Evolutionary conservation across 805 yeast genomes (phyloP), one percentile per base, ranked within the genome.

Genomic region (Diddensiella caesifluorescens): DNA sequence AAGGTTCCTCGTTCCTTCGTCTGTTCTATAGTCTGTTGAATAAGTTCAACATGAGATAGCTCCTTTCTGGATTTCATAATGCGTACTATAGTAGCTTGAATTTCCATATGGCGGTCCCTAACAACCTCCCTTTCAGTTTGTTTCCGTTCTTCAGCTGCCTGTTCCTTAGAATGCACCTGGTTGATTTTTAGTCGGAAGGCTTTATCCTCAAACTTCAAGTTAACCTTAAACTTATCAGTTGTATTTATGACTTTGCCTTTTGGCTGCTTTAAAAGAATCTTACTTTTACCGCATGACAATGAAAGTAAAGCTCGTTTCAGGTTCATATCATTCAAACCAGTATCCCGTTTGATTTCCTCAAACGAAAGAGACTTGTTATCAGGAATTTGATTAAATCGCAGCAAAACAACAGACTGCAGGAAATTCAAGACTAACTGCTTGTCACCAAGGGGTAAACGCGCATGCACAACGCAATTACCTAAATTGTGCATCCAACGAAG

Each of bases 31-130:
- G 52, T 51, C 46, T 54, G 49, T 35, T 44, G 48, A 4, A 60
- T 49, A 2, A 61, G 50, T 16, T 60, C 62, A 5, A 38, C 46
- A 34, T 61, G 64, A 13, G 38, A 38, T 26, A 59, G 30, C 18
- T 39, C 38, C 40, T 51, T 46, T 5, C 50, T 38, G 7, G 58
- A 42, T 49, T 61, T 61, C 62, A 61, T 56, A 31, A 60, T 50
- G 3, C 65, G 49, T n/a, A 56, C 46, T 7, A 60, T 47, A 1
- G 60, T 54, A 6, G 64, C 65, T 41, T 57, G 63, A 22, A 58
- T 51, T 44, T 61, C 65, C 49, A 49, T 53, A 28, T 49, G 52
- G 4, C 65, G 52, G 36, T 61, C 65, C 1, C 56, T 51, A 13
- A 35, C 38, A 16, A 59, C 57, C 35, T 51, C 50, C 20, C 50